Evolutionary conservation across 2,329 filamentous ascomycete genomes (phyloP).

Genomic region (Penicillium capsulatum): DNA sequence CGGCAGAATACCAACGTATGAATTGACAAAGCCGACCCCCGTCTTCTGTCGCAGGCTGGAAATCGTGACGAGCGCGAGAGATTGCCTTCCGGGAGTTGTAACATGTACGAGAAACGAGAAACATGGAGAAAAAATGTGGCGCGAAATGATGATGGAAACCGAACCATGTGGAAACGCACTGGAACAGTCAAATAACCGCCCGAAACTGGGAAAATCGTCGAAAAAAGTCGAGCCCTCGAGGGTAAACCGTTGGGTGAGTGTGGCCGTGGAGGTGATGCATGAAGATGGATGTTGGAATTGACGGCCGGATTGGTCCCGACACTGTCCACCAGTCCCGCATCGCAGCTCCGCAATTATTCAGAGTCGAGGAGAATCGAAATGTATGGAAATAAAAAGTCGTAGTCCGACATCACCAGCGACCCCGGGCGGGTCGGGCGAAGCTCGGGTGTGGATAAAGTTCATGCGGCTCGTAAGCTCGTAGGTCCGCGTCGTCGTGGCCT

Average conservation of each 20-base stretch:
- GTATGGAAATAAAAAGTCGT: slow-evolving; percentile 18
- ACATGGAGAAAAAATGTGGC: not conserved
- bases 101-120: slow-evolving; percentile 9
- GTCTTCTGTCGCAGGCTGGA: slow-evolving; percentile 17
- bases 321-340: not conserved
- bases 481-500: slow-evolving; percentile 30
- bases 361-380: slow-evolving; percentile 13
- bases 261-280: slow-evolving; percentile 2
- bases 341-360: slow-evolving; percentile 13
- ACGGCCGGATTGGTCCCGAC: not conserved
- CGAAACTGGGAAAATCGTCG: slow-evolving; percentile 16
- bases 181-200: slow-evolving; percentile 27
- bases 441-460: slow-evolving; percentile 22
- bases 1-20: not conserved
- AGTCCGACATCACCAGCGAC: slow-evolving; percentile 11
- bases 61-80: slow-evolving; percentile 10
- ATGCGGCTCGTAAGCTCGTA: slow-evolving; percentile 33
- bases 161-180: not conserved
- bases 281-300: not conserved
- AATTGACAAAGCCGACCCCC: slow-evolving; percentile 23
- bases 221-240: slow-evolving; percentile 8
- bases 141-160: slow-evolving; percentile 1
- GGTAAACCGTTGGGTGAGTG: not conserved
- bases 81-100: slow-evolving; percentile 21
- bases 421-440: slow-evolving; percentile 8